Evolutionary conservation across 2,329 filamentous ascomycete species (phyloP).

Genomic region (Colletotrichum coccodes): DNA sequence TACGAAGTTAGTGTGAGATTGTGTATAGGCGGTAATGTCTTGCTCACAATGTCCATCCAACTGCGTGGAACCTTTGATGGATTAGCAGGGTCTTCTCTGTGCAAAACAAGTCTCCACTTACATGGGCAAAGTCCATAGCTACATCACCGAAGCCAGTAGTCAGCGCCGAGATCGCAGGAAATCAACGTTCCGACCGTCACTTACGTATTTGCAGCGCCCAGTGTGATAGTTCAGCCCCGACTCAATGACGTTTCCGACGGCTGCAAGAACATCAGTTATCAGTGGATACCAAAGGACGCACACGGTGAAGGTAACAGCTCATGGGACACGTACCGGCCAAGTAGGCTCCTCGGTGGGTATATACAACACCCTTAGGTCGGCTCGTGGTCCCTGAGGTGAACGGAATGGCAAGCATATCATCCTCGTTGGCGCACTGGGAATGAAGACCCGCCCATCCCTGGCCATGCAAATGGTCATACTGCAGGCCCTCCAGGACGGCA

Average conservation of each 20-base stretch:
- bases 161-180: not conserved
- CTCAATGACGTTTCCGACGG: slow-evolving; percentile 86
- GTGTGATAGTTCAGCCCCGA: slow-evolving; percentile 79
- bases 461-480: slow-evolving; percentile 72
- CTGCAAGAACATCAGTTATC: slow-evolving; percentile 62
- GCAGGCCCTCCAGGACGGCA: slow-evolving; percentile 82
- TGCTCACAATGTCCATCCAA: slow-evolving; percentile 73
- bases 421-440: slow-evolving; percentile 77
- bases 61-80: slow-evolving; percentile 68
- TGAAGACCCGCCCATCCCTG: slow-evolving; percentile 83
- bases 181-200: not conserved
- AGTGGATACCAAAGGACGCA: not conserved
- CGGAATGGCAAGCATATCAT: slow-evolving; percentile 84
- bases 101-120: slow-evolving; percentile 65
- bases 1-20: not conserved
- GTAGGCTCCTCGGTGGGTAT: slow-evolving; percentile 84
- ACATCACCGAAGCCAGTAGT: not conserved
- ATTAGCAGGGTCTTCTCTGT: not conserved
- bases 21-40: too few species aligned
- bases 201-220: slow-evolving; percentile 76
- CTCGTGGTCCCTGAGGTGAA: slow-evolving; percentile 97
- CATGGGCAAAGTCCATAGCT: slow-evolving; percentile 91
- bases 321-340: not conserved
- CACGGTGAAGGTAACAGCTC: not conserved
- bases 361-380: slow-evolving; percentile 90